Base-by-base conservation (phyloP, 2,329 filamentous ascomycete genomes). In the Fusarium sp. region DNA sequence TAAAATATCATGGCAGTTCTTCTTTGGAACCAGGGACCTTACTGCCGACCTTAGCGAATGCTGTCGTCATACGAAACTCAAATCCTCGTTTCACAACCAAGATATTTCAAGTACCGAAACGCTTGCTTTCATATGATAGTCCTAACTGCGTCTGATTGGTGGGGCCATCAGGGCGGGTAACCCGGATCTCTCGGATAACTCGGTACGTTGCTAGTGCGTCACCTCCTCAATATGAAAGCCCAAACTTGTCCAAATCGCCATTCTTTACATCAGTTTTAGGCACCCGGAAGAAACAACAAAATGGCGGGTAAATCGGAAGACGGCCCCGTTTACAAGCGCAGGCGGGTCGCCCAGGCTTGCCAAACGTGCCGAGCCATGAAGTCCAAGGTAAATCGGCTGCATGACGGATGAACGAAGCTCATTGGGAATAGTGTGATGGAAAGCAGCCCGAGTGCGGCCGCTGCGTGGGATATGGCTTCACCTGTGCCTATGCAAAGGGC, bases 291-390 rank as follows among this genome's bases (percentile, higher is more conserved):
- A 8, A 34, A 11, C 31, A 34, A 9, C 31, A 51, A 37, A 18
- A 51, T 51, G 47, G 31, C 47, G 47, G 47, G 31, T 51, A 51
- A 37, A 18, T 51, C 47, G 47, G 47, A 16, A 51, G 47, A 51
- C 13, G 31, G 47, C n/a, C 47, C 36, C 47, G 15, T 51, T n/a
- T 44, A 34, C 47, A 63, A 59, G 47, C 27, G 74, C 12, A 70
- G 66, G 55, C 72, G 74, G 6, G 71, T 75, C 16, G 69, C 72
- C 13, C 67, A 72, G 15, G 74, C 74, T 18, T 76, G 74, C 44
- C 64, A 75, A 18, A 71, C 64, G 18, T 75, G 74, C 57, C 69
- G 73, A 10, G 27, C 60, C 13, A 74, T 74, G 69, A 76, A 76
- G 47, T 66, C 72, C 58, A 76, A 76, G 68, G 73, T 70, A 23